Evolutionary conservation across 2,329 filamentous ascomycete genomes (phyloP).

Genomic region (Neonectria neomacrospora): DNA sequence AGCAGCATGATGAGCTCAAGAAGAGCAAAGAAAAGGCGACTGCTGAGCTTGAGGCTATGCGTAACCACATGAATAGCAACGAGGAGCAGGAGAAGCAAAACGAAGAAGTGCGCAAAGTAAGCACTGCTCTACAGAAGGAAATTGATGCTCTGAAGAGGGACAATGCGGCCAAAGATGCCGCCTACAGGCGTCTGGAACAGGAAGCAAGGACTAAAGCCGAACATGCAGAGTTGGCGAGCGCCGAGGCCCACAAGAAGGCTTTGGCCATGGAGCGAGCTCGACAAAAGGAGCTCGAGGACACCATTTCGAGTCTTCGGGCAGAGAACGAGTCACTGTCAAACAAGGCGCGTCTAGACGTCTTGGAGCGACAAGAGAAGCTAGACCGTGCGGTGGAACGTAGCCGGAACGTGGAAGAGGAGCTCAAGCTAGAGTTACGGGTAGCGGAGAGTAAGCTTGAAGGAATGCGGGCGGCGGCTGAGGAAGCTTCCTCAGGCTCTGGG

Average conservation of each 20-base stretch:
- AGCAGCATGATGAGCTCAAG: constrained; percentile 68
- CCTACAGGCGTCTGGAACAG: constrained; percentile 73
- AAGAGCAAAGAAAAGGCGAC: constrained; percentile 69
- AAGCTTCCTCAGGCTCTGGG: constrained; percentile 83
- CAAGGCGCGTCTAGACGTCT: constrained; percentile 74
- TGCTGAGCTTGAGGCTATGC: constrained; percentile 60
- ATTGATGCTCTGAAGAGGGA: constrained; percentile 58
- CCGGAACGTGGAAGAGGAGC: constrained; percentile 76
- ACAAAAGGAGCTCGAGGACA: constrained; percentile 65
- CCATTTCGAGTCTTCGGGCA: constrained; percentile 73
- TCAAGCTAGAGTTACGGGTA: constrained; percentile 79
- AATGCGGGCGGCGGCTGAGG: constrained; percentile 86
- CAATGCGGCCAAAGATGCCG: constrained; percentile 68
- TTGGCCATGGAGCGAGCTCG: constrained; percentile 73
- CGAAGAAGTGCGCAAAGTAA: constrained; percentile 62
- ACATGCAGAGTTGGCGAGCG: constrained; percentile 72
- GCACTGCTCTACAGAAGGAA: constrained; percentile 58
- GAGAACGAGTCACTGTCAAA: constrained; percentile 83
- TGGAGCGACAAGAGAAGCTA: constrained; percentile 77
- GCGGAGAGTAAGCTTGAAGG: constrained; percentile 92
- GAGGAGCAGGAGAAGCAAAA: constrained; percentile 67
- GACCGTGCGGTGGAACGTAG: constrained; percentile 78
- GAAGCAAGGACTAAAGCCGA: constrained; percentile 76
- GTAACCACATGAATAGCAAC: constrained; percentile 59
- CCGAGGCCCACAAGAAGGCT: constrained; percentile 73